These are phyloP conservation scores for Petunia hybrid DNA, from an alignment of 305 asterid species.

Conservation along the genomic window DNA sequence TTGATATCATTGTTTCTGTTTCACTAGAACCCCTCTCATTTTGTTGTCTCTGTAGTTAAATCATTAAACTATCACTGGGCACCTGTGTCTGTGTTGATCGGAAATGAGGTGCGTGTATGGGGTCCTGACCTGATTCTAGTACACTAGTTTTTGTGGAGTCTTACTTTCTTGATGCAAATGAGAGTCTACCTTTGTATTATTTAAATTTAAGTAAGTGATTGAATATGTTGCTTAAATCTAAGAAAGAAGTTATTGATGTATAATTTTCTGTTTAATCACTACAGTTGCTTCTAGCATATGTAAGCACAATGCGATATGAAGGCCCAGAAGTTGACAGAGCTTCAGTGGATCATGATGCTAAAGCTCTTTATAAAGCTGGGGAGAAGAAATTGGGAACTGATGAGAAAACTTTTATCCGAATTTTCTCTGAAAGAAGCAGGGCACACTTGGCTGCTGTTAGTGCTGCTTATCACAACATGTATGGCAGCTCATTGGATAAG, in stretches of 20 bases:
- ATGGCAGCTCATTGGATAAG: conserved; percentile 75
- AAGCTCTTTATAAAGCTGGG: conserved; percentile 87
- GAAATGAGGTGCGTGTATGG: conserved; percentile 17
- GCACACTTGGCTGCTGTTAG: conserved; percentile 76
- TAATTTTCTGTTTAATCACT: conserved; percentile 32
- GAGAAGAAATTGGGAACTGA: conserved; percentile 94
- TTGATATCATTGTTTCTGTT: too few relatives aligned
- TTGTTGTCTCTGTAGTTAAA: too few relatives aligned
- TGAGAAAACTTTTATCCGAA: conserved; percentile 73
- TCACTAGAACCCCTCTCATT: too few relatives aligned
- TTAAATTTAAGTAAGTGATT: conserved; percentile 7
- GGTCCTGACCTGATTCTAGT: background rate
- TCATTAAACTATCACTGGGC: background rate
- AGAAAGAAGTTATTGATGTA: background rate
- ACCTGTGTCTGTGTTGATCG: background rate
- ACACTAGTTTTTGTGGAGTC: background rate
- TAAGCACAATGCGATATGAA: conserved; percentile 69
- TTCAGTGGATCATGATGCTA: conserved; percentile 79
- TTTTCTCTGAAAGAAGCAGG: conserved; percentile 80
- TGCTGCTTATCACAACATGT: conserved; percentile 70
- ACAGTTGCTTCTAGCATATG: conserved; percentile 79
- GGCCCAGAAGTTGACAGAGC: conserved; percentile 87
- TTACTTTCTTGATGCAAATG: conserved; percentile 2
- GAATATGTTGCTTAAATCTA: conserved; percentile 6
- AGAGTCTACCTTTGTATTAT: conserved; percentile 3